Base-by-base conservation (phyloP, 441 rosid genomes). In the Populus hybrid region DNA sequence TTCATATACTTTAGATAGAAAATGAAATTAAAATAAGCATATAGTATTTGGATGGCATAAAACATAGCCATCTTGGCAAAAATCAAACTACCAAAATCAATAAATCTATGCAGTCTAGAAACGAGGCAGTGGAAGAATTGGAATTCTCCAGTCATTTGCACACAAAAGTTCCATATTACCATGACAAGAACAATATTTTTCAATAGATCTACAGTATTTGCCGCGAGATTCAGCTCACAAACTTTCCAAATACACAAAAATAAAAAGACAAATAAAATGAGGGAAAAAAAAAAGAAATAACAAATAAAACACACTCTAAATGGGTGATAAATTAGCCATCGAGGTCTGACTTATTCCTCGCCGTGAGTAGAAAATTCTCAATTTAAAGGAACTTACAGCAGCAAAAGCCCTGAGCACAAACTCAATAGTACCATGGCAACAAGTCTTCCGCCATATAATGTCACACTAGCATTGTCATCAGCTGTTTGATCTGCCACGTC, bases 361-460 rank as follows among this genome's bases (percentile, higher is more conserved):
- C 74, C 68, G 23, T 34, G 71, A 78, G 72, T 65, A 20, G 73
- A 66, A 42, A 63, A 73, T 76, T 57, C 57, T 75, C 21, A 80
- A 14, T 38, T 32, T 35, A 23, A 42, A 23, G 61, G 6, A 67
- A 77, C 86, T 88, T 84, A 94, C 78, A 88, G 77, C 87, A 87
- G 78, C 77, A 83, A 76, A 80, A 82, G 76, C 80, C 89, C 86
- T 72, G 87, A 79, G 67, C 90, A 81, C 84, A 91, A 84, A 82
- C 88, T 87, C 80, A 87, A 79, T 21, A 76, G 24, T 24, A 24
- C 82, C 69, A 84, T 6, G 69, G 86, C 84, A 77, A 76, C 84
- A 83, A 70, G 69, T 61, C 83, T 84, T 57, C 84, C 87, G 80
- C 74, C 85, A 11, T 50, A 30, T 20, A 88, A 63, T 84, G 84